phyloP scores from a whole-genome alignment of 1,284 basidiomycete genomes.

The Coniferiporia weirii region DNA sequence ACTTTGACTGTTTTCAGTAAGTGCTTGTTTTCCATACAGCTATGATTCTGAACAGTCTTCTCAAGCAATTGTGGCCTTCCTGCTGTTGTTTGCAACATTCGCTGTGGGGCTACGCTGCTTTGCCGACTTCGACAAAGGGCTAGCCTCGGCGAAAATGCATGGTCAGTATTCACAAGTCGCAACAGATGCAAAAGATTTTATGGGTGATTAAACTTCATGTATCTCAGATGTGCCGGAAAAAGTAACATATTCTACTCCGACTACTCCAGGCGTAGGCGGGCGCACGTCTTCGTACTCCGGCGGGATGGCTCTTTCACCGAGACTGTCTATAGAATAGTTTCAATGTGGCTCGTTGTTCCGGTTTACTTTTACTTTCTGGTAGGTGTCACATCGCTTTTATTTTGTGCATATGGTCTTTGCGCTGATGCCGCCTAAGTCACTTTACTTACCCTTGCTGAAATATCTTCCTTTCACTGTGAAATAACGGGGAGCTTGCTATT shows the following conservation, averaged over 20 bases:
- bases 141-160: slow-evolving; percentile 62
- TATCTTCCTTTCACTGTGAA: not conserved
- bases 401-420: not conserved
- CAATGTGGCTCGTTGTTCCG: not conserved
- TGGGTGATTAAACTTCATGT: slow-evolving; percentile 31
- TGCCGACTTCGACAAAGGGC: slow-evolving; percentile 71
- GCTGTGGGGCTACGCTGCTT: slow-evolving; percentile 72
- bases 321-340: slow-evolving; percentile 16
- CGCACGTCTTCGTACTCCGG: slow-evolving; percentile 30
- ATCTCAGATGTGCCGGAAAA: slow-evolving; percentile 44
- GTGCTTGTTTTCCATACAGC: slow-evolving; percentile 26
- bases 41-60: not conserved
- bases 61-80: slow-evolving; percentile 65
- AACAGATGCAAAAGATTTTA: slow-evolving; percentile 14
- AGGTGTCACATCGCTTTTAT: not conserved
- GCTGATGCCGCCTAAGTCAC: no score
- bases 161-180: slow-evolving; percentile 45
- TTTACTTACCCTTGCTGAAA: no score
- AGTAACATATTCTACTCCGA: slow-evolving; percentile 38
- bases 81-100: slow-evolving; percentile 67
- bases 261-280: slow-evolving; percentile 41
- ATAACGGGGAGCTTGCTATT: not conserved
- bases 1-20: slow-evolving; percentile 77
- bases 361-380: not conserved
- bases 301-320: slow-evolving; percentile 7